Percentiles rank a stretch among this genome's conserved stretches.
These are phyloP conservation scores for Volutella citrinella DNA, from an alignment of 2,329 filamentous ascomycete species.

Conservation along the genomic window DNA sequence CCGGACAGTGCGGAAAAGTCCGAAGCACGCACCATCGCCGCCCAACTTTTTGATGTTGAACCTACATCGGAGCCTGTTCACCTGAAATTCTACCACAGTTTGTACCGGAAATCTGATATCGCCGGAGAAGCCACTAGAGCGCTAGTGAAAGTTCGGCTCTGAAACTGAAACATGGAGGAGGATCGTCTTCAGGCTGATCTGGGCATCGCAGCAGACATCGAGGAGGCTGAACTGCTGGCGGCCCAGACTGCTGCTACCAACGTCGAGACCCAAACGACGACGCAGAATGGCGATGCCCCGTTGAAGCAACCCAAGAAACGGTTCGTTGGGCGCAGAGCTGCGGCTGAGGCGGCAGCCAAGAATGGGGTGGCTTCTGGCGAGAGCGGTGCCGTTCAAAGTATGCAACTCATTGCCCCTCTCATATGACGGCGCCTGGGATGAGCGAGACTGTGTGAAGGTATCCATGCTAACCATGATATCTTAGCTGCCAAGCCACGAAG, in stretches of 20 bases:
- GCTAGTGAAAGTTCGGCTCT: no score
- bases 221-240: slow-evolving; percentile 40
- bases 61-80: slow-evolving; percentile 3
- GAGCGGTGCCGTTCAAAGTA: slow-evolving; percentile 49
- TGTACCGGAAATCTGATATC: slow-evolving; percentile 11
- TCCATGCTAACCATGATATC: no score
- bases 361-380: slow-evolving; percentile 29
- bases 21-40: slow-evolving; percentile 13
- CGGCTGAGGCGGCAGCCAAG: slow-evolving; percentile 57
- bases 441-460: slow-evolving; percentile 1
- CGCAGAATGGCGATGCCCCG: slow-evolving; percentile 39
- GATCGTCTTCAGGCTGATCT: slow-evolving; percentile 69
- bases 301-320: slow-evolving; percentile 80
- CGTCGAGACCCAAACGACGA: slow-evolving; percentile 22
- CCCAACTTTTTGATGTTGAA: slow-evolving; percentile 17
- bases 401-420: slow-evolving; percentile 19
- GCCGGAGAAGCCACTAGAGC: no score
- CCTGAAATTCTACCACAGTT: slow-evolving; percentile 1
- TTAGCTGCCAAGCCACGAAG: slow-evolving; percentile 71
- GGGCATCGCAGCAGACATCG: slow-evolving; percentile 65
- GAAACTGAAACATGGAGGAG: slow-evolving; percentile 76
- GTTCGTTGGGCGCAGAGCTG: slow-evolving; percentile 81
- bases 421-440: no score
- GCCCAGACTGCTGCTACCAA: slow-evolving; percentile 12
- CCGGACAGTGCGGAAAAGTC: slow-evolving; percentile 17